Percentiles rank a stretch among this genome's conserved stretches.
Conservation (phyloP, 2,329 filamentous ascomycete genomes). For the Fusarium armeniacum region DNA sequence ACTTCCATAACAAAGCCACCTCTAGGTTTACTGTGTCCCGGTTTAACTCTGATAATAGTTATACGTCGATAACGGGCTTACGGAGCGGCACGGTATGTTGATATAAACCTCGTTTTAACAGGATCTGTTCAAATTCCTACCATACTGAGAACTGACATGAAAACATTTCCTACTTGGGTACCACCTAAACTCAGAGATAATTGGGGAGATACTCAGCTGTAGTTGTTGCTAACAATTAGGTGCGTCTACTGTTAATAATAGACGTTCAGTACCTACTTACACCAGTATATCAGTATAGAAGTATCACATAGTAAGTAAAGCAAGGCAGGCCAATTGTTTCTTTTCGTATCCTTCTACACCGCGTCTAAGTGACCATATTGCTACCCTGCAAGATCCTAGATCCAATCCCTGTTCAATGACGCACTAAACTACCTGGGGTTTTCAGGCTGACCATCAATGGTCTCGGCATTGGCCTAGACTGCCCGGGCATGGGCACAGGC, state of each 20-base stretch:
- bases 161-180: too few species aligned
- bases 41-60: not conserved
- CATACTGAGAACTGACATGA: too few species aligned
- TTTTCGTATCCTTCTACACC: not conserved
- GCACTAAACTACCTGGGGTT: constrained; percentile 16
- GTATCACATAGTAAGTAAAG: not conserved
- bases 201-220: too few species aligned
- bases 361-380: not conserved
- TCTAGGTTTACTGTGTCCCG: not conserved
- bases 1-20: not conserved
- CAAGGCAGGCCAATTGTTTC: not conserved
- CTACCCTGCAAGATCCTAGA: constrained; percentile 5
- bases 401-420: constrained; percentile 16
- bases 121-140: not conserved
- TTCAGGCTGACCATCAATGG: constrained; percentile 32
- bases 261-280: not conserved
- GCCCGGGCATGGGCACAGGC: too few species aligned
- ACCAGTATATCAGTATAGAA: not conserved
- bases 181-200: too few species aligned
- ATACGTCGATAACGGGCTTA: not conserved
- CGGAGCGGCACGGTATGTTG: not conserved
- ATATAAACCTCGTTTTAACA: not conserved
- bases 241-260: not conserved
- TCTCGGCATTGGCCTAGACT: constrained; percentile 13
- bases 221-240: not conserved